Conservation (phyloP, 2,329 filamentous ascomycete species). For the Fusarium xyrophilum region DNA sequence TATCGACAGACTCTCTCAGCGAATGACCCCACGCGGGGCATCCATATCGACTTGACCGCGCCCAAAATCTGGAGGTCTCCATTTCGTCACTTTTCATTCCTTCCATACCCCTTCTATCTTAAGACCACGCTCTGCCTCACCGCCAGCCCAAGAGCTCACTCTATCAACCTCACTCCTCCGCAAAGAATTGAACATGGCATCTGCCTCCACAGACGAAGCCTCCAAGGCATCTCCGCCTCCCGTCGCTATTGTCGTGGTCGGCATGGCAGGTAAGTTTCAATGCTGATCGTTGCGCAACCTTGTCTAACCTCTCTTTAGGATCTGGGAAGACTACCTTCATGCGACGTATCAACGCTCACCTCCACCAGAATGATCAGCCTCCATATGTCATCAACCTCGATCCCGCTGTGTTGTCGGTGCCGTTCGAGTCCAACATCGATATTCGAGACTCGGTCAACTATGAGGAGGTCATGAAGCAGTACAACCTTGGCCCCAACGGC, state of each 20-base stretch:
- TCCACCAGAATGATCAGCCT: constrained; percentile 79
- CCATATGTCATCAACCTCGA: constrained; percentile 98
- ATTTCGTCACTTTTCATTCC: constrained; percentile 33
- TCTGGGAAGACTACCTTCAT: constrained; percentile 99
- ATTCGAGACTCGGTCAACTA: constrained; percentile 99
- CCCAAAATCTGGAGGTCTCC: constrained; percentile 38
- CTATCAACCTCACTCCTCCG: neutral
- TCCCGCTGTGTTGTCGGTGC: constrained; percentile 89
- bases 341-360: constrained; percentile 94
- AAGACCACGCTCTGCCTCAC: neutral
- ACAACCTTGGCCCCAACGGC: constrained; percentile 95
- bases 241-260: constrained; percentile 88
- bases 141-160: neutral
- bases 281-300: neutral
- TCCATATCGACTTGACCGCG: constrained; percentile 22
- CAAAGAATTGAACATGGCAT: constrained; percentile 41
- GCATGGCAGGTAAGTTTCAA: constrained; percentile 79
- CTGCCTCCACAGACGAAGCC: constrained; percentile 43
- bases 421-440: constrained; percentile 97
- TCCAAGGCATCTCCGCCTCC: constrained; percentile 56
- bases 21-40: constrained; percentile 42
- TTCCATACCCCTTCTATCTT: neutral
- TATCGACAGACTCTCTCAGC: constrained; percentile 19
- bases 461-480: constrained; percentile 99
- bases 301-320: constrained; percentile 55